phyloP scores from a whole-genome alignment of 768 basidiomycete species.

The Pisolithus marmoratus region DNA sequence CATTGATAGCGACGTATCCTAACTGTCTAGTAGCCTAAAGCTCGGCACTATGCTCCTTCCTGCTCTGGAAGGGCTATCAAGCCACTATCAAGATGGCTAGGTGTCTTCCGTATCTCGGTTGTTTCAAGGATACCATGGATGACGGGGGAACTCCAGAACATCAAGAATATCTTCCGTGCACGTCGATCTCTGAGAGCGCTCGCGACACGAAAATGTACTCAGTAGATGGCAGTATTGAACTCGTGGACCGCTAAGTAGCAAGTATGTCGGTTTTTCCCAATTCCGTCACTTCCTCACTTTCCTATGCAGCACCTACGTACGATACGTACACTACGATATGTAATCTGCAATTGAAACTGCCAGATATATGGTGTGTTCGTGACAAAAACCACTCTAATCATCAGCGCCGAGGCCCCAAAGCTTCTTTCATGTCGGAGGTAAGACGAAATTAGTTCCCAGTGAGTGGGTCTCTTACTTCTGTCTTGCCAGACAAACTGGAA shows the following conservation, averaged over 20 bases:
- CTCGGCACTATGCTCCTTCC: constrained; percentile 49
- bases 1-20: constrained; percentile 88
- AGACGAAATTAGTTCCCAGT: too few relatives aligned
- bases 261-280: not conserved
- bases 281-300: too few relatives aligned
- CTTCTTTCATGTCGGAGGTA: too few relatives aligned
- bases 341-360: too few relatives aligned
- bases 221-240: constrained; percentile 48
- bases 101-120: constrained; percentile 81
- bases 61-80: not conserved
- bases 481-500: too few relatives aligned
- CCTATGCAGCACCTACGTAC: too few relatives aligned
- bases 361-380: too few relatives aligned
- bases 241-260: constrained; percentile 26
- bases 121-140: constrained; percentile 82
- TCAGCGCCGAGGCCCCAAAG: too few relatives aligned
- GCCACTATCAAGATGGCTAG: constrained; percentile 39
- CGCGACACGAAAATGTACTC: constrained; percentile 42
- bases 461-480: too few relatives aligned
- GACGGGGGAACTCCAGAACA: constrained; percentile 66
- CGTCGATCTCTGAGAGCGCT: constrained; percentile 81
- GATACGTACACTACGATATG: too few relatives aligned
- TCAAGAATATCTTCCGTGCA: constrained; percentile 75
- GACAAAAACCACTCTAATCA: too few relatives aligned
- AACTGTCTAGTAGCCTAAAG: constrained; percentile 84